Evolutionary conservation across 1,284 basidiomycete genomes (phyloP).

Genomic region (Meira miltonrushii): DNA sequence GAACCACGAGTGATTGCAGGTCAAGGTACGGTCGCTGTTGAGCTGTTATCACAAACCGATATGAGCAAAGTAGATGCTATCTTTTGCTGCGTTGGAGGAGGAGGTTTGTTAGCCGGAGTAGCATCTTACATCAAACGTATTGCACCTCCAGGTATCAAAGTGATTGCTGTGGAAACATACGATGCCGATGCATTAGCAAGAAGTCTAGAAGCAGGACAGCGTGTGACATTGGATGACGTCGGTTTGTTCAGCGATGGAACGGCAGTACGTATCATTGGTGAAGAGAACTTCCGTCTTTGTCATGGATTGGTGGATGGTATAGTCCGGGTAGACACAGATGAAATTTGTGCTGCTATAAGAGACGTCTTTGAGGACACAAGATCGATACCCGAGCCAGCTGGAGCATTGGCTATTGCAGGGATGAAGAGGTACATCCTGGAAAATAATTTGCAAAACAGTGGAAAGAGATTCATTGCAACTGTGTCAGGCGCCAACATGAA

Average conservation of each 20-base stretch:
- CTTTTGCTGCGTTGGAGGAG: constrained; percentile 87
- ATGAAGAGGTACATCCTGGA: constrained; percentile 80
- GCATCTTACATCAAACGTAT: constrained; percentile 89
- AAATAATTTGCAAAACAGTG: constrained; percentile 73
- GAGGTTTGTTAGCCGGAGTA: constrained; percentile 83
- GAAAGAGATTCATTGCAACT: constrained; percentile 83
- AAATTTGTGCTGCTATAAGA: constrained; percentile 97
- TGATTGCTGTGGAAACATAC: constrained; percentile 88
- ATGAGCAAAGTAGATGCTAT: constrained; percentile 66
- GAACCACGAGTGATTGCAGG: constrained; percentile 95
- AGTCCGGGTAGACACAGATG: constrained; percentile 84
- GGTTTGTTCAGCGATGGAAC: constrained; percentile 98
- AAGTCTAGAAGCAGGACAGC: constrained; percentile 62
- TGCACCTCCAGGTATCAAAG: constrained; percentile 73
- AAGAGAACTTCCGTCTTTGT: constrained; percentile 84
- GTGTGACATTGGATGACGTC: constrained; percentile 79
- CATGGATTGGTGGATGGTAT: constrained; percentile 77
- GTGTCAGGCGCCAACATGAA: constrained; percentile 99
- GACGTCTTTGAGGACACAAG: constrained; percentile 77
- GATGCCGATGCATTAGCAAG: constrained; percentile 89
- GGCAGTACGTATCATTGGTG: constrained; percentile 91
- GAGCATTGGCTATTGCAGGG: constrained; percentile 87
- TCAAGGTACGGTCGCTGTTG: constrained; percentile 90
- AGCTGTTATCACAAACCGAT: constrained; percentile 60
- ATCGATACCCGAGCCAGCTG: constrained; percentile 77